Percentiles rank a stretch among this genome's conserved stretches.
Evolutionary conservation across 2,329 filamentous ascomycete genomes (phyloP).

Genomic region (Lachnellula cervina): DNA sequence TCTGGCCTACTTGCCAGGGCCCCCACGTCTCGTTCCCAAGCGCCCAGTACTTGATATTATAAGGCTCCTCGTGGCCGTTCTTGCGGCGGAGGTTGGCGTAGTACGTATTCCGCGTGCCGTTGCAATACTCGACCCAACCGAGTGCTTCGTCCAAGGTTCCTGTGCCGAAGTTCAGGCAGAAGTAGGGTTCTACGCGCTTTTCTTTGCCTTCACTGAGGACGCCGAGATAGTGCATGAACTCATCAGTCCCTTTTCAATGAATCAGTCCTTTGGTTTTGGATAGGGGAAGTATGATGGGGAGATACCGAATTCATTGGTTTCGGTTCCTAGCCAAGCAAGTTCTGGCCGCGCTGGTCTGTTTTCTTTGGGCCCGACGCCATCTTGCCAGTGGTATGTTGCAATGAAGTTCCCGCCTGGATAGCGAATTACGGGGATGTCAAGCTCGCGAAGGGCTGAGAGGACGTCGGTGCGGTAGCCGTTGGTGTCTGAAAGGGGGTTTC

Average conservation of each 20-base stretch:
- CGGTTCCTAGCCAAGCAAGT: conserved; percentile 72
- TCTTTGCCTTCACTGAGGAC: conserved; percentile 56
- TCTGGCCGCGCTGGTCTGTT: conserved; percentile 61
- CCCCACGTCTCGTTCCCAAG: conserved; percentile 62
- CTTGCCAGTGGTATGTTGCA: conserved; percentile 81
- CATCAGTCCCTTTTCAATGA: conserved; percentile 53
- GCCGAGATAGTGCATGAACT: conserved; percentile 79
- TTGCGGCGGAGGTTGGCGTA: conserved; percentile 75
- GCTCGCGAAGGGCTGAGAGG: conserved; percentile 65
- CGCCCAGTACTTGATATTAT: conserved; percentile 82
- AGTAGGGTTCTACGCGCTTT: conserved; percentile 68
- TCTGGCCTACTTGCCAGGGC: conserved; percentile 47
- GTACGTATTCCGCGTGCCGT: conserved; percentile 69
- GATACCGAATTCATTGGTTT: conserved; percentile 71
- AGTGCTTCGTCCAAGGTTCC: conserved; percentile 55
- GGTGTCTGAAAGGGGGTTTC: conserved; percentile 65
- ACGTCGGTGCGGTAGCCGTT: conserved; percentile 78
- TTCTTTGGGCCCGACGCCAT: conserved; percentile 71
- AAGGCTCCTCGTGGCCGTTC: conserved; percentile 71
- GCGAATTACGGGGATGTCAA: conserved; percentile 70
- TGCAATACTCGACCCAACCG: conserved; percentile 84
- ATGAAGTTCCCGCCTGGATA: conserved; percentile 84
- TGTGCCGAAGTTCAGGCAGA: conserved; percentile 78
- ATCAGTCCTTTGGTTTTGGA: background rate
- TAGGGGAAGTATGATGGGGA: background rate